Conservation (phyloP, 768 basidiomycete species). For the Mycena chlorophos region DNA sequence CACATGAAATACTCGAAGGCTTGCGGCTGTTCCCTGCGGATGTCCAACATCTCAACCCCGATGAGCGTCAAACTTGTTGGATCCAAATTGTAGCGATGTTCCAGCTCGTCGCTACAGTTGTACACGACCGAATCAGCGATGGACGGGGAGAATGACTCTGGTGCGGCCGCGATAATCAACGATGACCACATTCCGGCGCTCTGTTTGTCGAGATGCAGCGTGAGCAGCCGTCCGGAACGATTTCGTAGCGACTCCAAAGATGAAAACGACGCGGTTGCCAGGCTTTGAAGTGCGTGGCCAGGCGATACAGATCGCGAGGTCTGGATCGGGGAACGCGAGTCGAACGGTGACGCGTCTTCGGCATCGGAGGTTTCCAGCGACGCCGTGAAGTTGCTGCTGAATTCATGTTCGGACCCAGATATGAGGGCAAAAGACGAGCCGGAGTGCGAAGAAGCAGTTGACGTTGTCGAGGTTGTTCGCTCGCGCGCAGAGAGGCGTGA, state of each 20-base stretch:
- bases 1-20: slow-evolving; percentile 83
- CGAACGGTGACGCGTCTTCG: slow-evolving; percentile 63
- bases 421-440: slow-evolving; percentile 71
- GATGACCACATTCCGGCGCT: slow-evolving; percentile 83
- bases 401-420: slow-evolving; percentile 83
- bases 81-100: slow-evolving; percentile 81
- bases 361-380: slow-evolving; percentile 77
- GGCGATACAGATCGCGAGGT: slow-evolving; percentile 61
- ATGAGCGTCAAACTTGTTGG: slow-evolving; percentile 76
- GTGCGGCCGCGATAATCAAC: slow-evolving; percentile 73
- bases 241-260: slow-evolving; percentile 64
- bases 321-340: slow-evolving; percentile 33
- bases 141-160: slow-evolving; percentile 56
- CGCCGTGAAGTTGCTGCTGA: slow-evolving; percentile 82
- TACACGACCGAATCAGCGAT: slow-evolving; percentile 54
- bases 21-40: slow-evolving; percentile 70
- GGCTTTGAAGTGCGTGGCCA: slow-evolving; percentile 51
- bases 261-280: slow-evolving; percentile 68
- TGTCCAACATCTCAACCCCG: slow-evolving; percentile 71
- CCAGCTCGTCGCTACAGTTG: slow-evolving; percentile 49
- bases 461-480: slow-evolving; percentile 73
- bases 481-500: slow-evolving; percentile 59
- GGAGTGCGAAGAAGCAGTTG: slow-evolving; percentile 71
- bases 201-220: slow-evolving; percentile 79
- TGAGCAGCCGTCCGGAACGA: slow-evolving; percentile 66